Conservation (phyloP, 2,329 filamentous ascomycete genomes). For the Elsinoe fawcettii region DNA sequence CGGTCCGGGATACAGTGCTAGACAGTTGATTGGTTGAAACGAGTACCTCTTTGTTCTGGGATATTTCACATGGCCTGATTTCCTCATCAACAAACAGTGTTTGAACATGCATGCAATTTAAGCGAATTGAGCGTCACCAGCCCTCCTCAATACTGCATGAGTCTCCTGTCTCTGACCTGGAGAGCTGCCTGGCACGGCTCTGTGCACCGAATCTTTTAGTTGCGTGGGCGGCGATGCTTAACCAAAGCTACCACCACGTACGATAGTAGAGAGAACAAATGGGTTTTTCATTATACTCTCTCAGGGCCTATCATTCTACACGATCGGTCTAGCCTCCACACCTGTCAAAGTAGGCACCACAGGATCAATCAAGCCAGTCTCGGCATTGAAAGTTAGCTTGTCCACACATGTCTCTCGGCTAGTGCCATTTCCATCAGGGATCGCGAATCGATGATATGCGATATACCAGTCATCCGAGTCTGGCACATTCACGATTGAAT, state of each 20-base stretch:
- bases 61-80: neutral
- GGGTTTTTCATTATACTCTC: too few relatives aligned
- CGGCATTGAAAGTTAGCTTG: conserved; percentile 31
- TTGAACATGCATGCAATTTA: too few relatives aligned
- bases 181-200: too few relatives aligned
- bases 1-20: neutral
- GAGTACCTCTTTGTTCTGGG: neutral
- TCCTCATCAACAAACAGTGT: neutral
- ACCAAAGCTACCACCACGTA: too few relatives aligned
- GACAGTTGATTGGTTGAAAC: neutral
- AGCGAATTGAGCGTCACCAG: too few relatives aligned
- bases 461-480: conserved; percentile 46
- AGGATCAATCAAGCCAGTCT: conserved; percentile 32
- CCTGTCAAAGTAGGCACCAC: conserved; percentile 34
- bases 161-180: too few relatives aligned
- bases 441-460: conserved; percentile 42
- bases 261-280: too few relatives aligned
- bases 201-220: too few relatives aligned
- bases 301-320: neutral
- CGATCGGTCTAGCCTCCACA: neutral
- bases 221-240: too few relatives aligned
- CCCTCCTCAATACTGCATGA: too few relatives aligned
- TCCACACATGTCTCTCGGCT: conserved; percentile 40
- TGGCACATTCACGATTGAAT: conserved; percentile 41
- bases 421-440: conserved; percentile 40